Conservation (phyloP, 768 basidiomycete species). For the Panus rudis region DNA sequence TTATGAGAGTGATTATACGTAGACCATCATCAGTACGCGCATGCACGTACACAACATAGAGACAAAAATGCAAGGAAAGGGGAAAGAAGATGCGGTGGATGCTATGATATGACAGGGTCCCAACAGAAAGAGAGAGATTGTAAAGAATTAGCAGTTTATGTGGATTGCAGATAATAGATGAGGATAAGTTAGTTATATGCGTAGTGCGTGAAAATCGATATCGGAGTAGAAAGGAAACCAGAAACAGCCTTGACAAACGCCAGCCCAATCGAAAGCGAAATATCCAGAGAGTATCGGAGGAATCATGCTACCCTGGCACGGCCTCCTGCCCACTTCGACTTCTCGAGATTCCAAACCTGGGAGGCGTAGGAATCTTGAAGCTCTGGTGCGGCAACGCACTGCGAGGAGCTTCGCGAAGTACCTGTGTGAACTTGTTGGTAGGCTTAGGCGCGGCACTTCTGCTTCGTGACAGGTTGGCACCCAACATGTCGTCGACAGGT, state of each 20-base stretch:
- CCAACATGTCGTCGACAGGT: constrained; percentile 46
- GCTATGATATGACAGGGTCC: background rate
- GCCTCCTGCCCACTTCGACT: constrained; percentile 10
- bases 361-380: constrained; percentile 35
- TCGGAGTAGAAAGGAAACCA: no score
- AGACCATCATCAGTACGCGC: no score
- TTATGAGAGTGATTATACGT: no score
- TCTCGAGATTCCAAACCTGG: constrained; percentile 11
- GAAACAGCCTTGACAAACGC: no score
- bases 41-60: background rate
- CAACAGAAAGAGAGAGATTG: background rate
- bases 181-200: no score
- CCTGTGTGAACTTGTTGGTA: constrained; percentile 6
- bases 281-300: no score
- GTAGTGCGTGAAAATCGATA: no score
- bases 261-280: no score
- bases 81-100: no score
- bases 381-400: constrained; percentile 48
- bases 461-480: constrained; percentile 50
- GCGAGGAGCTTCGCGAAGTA: constrained; percentile 34
- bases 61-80: no score
- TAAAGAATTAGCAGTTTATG: no score
- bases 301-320: constrained; percentile 2
- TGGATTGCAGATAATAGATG: background rate
- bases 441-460: constrained; percentile 27